Percentiles rank a stretch among this genome's conserved stretches.
Conservation (phyloP, 2,329 filamentous ascomycete genomes). For the Fusarium buharicum region DNA sequence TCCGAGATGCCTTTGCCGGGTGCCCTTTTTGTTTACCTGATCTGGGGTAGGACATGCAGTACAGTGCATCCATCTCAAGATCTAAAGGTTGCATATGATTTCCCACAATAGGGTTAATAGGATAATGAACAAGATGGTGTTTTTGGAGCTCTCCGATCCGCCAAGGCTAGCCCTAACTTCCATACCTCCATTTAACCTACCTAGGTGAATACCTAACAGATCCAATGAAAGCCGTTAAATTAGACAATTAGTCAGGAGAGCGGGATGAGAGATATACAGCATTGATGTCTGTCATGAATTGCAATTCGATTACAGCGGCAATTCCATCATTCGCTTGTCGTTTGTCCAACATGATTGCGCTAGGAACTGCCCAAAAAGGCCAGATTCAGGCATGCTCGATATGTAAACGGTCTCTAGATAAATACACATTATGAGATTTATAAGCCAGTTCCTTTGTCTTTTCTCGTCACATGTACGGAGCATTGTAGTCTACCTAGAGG, state of each 20-base stretch:
- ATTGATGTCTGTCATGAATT: conserved; percentile 27
- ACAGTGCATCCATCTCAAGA: too few species aligned
- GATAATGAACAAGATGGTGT: neutral
- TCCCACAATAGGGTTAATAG: conserved; percentile 1
- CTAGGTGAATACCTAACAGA: conserved; percentile 8
- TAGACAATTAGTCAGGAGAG: conserved; percentile 9
- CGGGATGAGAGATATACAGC: conserved; percentile 28
- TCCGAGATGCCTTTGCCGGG: conserved; percentile 29
- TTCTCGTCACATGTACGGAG: conserved; percentile 14
- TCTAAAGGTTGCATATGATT: conserved; percentile 24
- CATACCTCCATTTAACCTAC: neutral
- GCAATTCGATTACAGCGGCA: conserved; percentile 34
- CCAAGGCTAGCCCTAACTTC: neutral
- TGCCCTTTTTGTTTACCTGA: conserved; percentile 16
- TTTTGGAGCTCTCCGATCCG: neutral
- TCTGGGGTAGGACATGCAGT: conserved; percentile 19
- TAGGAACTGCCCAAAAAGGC: conserved; percentile 34
- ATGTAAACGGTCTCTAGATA: neutral
- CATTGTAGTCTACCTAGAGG: too few species aligned
- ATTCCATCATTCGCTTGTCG: conserved; percentile 19
- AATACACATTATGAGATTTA: too few species aligned
- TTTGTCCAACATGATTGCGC: conserved; percentile 18
- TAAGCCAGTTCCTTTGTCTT: too few species aligned
- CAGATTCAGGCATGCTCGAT: conserved; percentile 16
- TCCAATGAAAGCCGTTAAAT: conserved; percentile 3